Base-by-base conservation (phyloP, 2,329 filamentous ascomycete genomes). In the Hymenoscyphus occultus region DNA sequence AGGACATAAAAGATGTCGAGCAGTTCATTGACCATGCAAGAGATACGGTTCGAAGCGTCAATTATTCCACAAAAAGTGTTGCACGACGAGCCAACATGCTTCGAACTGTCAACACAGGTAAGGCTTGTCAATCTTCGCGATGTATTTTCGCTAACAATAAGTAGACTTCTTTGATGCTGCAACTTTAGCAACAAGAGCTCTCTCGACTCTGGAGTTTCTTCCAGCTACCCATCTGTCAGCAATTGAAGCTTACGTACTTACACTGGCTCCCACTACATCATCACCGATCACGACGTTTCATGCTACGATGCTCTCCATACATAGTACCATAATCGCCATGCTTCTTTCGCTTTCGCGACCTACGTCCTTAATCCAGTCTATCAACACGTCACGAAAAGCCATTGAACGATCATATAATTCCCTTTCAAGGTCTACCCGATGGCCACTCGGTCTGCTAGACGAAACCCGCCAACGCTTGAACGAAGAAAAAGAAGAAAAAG, bases 11-110 rank as follows among this genome's bases (percentile, higher is more conserved):
- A 35, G 94, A 97, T 77, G 93, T 97, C 2, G 94, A 98, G 74
- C 89, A 95, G 71, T 97, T 99, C 77, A 89, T 97, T 62, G 89
- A 92, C 61, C 91, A 97, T 74, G 94, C 94, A 22, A 87, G 92
- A 71, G 94, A 98, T 63, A 93, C 93, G 77, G 89, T 99, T 48
- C 88, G 93, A 60, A 87, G 89, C 68, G 87, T 98, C 66, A 93
- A 93, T 73, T 88, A 90, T 72, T 90, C 91, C 63, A 94, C 91
- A 0, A 91, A 91, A 77, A 92, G 88, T 71, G 86, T 96, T 61
- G 89, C 95, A 48, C 87, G 94, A 64, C 86, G 92, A 64, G 88
- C 90, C 31, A 94, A 95, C 74, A 85, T 86, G 66, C 78, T 94
- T 35, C 87, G 87, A 58, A 86, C 90, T 71, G 85, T 85, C 57